Percentiles rank a stretch among this genome's conserved stretches.
These are phyloP conservation scores for Nepenthes gracilis DNA, from an alignment of 148 eudicot genomes.

Conservation along the genomic window DNA sequence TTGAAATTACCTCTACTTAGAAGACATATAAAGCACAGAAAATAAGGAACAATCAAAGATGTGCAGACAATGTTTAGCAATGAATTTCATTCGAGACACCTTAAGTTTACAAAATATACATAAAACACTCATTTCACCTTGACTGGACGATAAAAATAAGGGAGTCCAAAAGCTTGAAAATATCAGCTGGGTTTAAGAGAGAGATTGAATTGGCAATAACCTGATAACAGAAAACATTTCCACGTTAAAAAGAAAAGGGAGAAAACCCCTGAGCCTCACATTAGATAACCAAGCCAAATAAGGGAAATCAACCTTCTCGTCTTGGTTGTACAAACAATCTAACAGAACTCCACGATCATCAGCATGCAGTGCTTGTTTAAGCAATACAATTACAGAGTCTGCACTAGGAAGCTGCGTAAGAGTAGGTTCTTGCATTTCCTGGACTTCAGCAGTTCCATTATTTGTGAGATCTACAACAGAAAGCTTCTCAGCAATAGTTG, in stretches of 20 bases:
- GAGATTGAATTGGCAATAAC: slow-evolving; percentile 73
- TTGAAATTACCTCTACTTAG: no score
- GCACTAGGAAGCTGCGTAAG: slow-evolving; percentile 68
- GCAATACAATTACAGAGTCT: slow-evolving; percentile 74
- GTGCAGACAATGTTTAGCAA: neutral
- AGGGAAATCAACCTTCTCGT: slow-evolving; percentile 47
- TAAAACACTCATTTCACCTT: slow-evolving; percentile 30
- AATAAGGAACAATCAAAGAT: no score
- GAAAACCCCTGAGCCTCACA: neutral
- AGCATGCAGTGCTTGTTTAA: slow-evolving; percentile 87
- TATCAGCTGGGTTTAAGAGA: slow-evolving; percentile 51
- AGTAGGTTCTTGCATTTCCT: slow-evolving; percentile 25
- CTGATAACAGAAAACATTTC: slow-evolving; percentile 23
- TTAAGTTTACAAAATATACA: neutral
- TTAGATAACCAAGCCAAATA: neutral
- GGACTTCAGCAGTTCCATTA: slow-evolving; percentile 15
- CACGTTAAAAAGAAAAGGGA: neutral
- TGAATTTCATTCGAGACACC: no score
- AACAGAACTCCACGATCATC: slow-evolving; percentile 71
- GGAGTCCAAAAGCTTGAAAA: slow-evolving; percentile 65
- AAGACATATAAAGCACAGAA: neutral
- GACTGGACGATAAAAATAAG: slow-evolving; percentile 62
- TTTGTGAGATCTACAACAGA: slow-evolving; percentile 47
- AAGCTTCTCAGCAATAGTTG: slow-evolving; percentile 93
- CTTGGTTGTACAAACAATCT: slow-evolving; percentile 76